Evolutionary conservation across 2,329 filamentous ascomycete genomes (phyloP), one percentile per base, ranked within the genome.

Genomic region (Colletotrichum tabaci): DNA sequence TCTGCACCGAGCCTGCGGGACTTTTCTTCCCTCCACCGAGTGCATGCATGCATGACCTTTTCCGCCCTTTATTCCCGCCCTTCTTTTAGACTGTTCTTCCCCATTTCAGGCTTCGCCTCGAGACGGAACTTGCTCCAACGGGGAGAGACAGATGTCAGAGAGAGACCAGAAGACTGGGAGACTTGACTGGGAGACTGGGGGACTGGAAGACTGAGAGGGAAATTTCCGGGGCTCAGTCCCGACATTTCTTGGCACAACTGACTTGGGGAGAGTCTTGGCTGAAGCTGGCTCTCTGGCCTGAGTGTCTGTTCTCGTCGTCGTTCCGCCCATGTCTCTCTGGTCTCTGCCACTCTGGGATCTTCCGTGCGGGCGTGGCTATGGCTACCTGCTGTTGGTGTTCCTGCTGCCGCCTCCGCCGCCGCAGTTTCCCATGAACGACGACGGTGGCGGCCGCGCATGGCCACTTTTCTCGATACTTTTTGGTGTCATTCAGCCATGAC

Each of bases 1-100:
- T 26, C 68, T 71, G 64, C 68, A 71, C 68, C 68, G 68, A 71
- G 52, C 13, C 44, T 57, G 64, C 64, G 64, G 68, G 64, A 67
- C 68, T 71, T 67, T 42, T 57, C n/a, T 44, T 16, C 42, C 58
- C n/a, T 10, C 35, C 49, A 71, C 58, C 65, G 47, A 70, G 55
- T 35, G 30, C 8, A 35, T 35, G 23, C 56, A 57, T 67, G 68
- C 57, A 71, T 58, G 64, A 64, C 16, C 40, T 49, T 71, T 61
- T 61, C 58, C 58, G 46, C 7, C 30, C 18, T 55, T 12, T 38
- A 30, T 16, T 18, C 30, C 4, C 2, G 6, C 18, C 50, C 21
- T 53, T 26, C 26, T 53, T 3, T n/a, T 38, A n/a, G 35, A 30
- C 52, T 55, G 30, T 44, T 38, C 40, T 15, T 26, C n/a, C 38